Percentiles rank a stretch among this genome's conserved stretches.
Evolutionary conservation across 495 filamentous ascomycete species (phyloP).

Genomic region (Hypoxylon intermedium): DNA sequence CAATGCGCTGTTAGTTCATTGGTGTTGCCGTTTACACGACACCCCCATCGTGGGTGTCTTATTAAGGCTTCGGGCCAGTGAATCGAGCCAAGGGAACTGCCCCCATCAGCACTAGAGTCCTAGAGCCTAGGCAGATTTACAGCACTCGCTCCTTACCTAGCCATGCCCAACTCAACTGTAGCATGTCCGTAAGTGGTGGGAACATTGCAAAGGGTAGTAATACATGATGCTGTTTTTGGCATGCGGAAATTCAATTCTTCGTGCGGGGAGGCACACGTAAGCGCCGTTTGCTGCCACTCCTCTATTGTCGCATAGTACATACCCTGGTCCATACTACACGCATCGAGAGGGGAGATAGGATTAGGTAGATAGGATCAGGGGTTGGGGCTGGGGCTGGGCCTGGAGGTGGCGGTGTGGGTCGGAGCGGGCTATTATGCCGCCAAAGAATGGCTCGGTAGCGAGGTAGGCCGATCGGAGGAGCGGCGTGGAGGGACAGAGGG

Average conservation of each 20-base stretch:
- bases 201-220: too few relatives aligned
- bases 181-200: background rate
- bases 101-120: background rate
- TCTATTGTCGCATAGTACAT: background rate
- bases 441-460: too few relatives aligned
- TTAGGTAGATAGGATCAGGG: background rate
- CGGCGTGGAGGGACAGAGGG: too few relatives aligned
- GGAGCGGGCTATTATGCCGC: too few relatives aligned
- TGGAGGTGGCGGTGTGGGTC: too few relatives aligned
- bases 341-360: too few relatives aligned
- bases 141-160: background rate
- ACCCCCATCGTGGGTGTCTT: background rate
- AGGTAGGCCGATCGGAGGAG: too few relatives aligned
- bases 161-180: too few relatives aligned
- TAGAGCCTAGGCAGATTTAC: background rate
- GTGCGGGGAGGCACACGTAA: constrained; percentile 27
- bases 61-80: background rate
- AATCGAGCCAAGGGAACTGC: background rate
- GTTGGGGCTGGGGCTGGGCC: too few relatives aligned
- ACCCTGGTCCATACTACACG: too few relatives aligned
- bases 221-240: constrained; percentile 5
- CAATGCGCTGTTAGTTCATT: constrained; percentile 2
- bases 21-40: background rate
- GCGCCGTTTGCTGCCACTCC: background rate
- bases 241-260: constrained; percentile 33